phyloP scores from a whole-genome alignment of 2,329 filamentous ascomycete species.

The Mycosphaerella sp. region DNA sequence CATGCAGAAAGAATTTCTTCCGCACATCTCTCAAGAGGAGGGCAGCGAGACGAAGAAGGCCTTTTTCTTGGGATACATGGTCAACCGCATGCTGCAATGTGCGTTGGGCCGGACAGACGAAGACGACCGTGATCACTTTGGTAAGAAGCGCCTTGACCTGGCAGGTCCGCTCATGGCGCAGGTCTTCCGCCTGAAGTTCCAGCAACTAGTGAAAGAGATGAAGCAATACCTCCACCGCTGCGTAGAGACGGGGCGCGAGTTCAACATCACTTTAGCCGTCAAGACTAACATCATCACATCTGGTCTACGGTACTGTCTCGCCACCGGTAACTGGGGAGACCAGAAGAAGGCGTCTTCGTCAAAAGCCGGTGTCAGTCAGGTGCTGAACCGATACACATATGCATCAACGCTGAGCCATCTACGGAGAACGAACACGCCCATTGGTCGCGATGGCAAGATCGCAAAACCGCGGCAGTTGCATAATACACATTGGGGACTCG shows the following conservation, averaged over 20 bases:
- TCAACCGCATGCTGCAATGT: constrained; percentile 89
- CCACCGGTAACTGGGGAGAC: constrained; percentile 98
- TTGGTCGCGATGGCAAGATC: constrained; percentile 95
- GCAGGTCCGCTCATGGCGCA: constrained; percentile 93
- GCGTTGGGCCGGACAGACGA: constrained; percentile 87
- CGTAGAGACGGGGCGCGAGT: constrained; percentile 80
- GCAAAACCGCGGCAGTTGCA: constrained; percentile 96
- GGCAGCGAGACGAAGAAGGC: constrained; percentile 94
- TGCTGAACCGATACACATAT: constrained; percentile 96
- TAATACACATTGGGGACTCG: constrained; percentile 97
- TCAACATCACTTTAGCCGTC: constrained; percentile 84
- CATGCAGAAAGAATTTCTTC: constrained; percentile 91
- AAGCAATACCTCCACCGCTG: constrained; percentile 87
- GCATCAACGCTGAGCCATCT: constrained; percentile 94
- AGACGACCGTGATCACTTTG: constrained; percentile 97
- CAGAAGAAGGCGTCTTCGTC: constrained; percentile 96
- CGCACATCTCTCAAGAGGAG: constrained; percentile 91
- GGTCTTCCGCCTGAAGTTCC: constrained; percentile 86
- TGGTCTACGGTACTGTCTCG: constrained; percentile 91
- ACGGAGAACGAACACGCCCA: constrained; percentile 93
- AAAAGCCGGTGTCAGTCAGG: constrained; percentile 95
- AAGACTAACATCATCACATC: constrained; percentile 89
- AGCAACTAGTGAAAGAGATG: constrained; percentile 84
- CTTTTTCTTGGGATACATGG: constrained; percentile 98
- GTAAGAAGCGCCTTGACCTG: constrained; percentile 95